Conservation (phyloP, 768 basidiomycete genomes). For the Agaricus sinodeliciosus region DNA sequence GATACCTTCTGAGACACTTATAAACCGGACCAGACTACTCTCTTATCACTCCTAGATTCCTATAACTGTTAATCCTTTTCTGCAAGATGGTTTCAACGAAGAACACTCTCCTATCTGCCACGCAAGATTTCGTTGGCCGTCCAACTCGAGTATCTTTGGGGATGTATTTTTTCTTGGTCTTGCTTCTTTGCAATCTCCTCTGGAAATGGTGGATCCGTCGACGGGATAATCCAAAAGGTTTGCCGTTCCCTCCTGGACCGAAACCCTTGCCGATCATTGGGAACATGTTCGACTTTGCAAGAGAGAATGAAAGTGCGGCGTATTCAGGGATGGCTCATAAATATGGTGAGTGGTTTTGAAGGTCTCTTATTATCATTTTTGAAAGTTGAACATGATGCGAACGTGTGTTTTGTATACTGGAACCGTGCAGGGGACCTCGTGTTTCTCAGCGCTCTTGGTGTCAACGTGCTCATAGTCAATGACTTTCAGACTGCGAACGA, state of each 20-base stretch:
- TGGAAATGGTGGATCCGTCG: constrained; percentile 5
- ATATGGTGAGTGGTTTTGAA: constrained; percentile 26
- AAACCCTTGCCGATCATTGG: constrained; percentile 45
- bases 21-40: too few species aligned
- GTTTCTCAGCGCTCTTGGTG: constrained; percentile 44
- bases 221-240: constrained; percentile 18
- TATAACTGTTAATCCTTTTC: too few species aligned
- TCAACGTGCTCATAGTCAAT: constrained; percentile 33
- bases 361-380: too few species aligned
- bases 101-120: not conserved
- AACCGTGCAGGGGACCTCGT: constrained; percentile 41
- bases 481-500: constrained; percentile 39
- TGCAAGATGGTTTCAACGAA: not conserved
- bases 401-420: too few species aligned
- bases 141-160: constrained; percentile 6
- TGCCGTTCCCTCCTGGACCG: constrained; percentile 50
- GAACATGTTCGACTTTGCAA: constrained; percentile 42
- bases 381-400: too few species aligned
- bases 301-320: constrained; percentile 27
- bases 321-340: constrained; percentile 35
- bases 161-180: not conserved
- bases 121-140: not conserved
- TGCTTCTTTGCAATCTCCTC: not conserved
- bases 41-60: too few species aligned
- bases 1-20: not conserved